Evolutionary conservation across 2,329 filamentous ascomycete species (phyloP).

Genomic region (Thielaviopsis populi): DNA sequence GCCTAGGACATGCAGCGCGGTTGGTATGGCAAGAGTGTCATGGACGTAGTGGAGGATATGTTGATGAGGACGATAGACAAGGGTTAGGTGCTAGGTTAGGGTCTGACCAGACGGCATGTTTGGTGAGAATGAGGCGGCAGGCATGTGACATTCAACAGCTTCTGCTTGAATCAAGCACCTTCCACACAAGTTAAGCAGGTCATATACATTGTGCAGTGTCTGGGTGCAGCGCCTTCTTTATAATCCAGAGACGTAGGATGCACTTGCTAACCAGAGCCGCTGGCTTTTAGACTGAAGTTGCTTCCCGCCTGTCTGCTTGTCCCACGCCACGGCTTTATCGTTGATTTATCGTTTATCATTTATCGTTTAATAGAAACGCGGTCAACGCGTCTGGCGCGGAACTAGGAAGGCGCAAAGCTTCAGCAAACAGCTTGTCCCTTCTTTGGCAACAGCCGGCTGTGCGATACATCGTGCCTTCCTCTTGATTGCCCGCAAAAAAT

Average conservation of each 20-base stretch:
- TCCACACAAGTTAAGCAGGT: background rate
- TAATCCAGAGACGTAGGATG: background rate
- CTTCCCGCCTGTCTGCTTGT: background rate
- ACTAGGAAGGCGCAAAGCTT: conserved; percentile 1
- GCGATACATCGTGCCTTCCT: background rate
- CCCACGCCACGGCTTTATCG: background rate
- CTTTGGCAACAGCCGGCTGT: background rate
- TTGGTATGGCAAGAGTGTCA: conserved; percentile 26
- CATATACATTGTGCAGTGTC: no score
- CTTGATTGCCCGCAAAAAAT: background rate
- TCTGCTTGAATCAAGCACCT: background rate
- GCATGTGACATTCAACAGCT: background rate
- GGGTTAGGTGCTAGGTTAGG: background rate
- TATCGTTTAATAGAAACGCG: conserved; percentile 8
- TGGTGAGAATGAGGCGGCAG: background rate
- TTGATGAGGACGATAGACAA: no score
- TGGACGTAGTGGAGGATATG: conserved; percentile 25
- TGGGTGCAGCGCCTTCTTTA: no score
- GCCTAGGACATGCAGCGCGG: conserved; percentile 26
- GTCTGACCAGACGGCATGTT: background rate
- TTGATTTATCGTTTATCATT: background rate
- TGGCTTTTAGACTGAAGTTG: background rate
- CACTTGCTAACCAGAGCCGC: no score
- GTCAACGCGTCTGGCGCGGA: conserved; percentile 8
- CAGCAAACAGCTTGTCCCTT: background rate